Evolutionary conservation across 805 yeast species (phyloP).

Genomic region (Cyberlindnera misumaiensis): DNA sequence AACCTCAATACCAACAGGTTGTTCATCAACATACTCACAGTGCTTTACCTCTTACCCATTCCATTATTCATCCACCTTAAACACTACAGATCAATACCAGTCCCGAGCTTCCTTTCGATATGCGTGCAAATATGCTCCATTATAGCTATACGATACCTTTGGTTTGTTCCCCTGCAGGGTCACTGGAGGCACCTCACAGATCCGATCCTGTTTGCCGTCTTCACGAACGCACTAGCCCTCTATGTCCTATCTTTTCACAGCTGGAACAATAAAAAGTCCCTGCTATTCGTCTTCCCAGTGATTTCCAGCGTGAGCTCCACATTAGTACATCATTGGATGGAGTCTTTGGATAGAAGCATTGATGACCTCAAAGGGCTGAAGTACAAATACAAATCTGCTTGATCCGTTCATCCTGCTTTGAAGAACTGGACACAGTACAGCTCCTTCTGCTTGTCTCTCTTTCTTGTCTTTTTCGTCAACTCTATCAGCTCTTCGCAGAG

Average conservation of each 20-base stretch:
- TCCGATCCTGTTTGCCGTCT: slow-evolving; percentile 1
- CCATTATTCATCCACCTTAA: slow-evolving; percentile 11
- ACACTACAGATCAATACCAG: slow-evolving; percentile 6
- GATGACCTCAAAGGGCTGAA: slow-evolving; percentile 6
- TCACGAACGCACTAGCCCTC: slow-evolving; percentile 4
- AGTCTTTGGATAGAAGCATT: slow-evolving; percentile 4
- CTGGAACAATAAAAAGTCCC: neutral
- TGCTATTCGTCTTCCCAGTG: slow-evolving; percentile 7
- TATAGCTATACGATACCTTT: slow-evolving; percentile 7
- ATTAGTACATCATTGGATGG: slow-evolving; percentile 8
- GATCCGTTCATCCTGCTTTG: neutral
- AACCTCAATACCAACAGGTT: slow-evolving; percentile 7
- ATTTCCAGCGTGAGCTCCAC: slow-evolving; percentile 8
- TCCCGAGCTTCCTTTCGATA: slow-evolving; percentile 7
- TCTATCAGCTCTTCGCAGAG: neutral
- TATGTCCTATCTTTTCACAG: slow-evolving; percentile 4
- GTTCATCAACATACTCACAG: slow-evolving; percentile 14
- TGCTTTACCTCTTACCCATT: slow-evolving; percentile 13
- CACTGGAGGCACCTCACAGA: slow-evolving; percentile 1
- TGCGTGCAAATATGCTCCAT: slow-evolving; percentile 5
- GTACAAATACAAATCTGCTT: slow-evolving; percentile 15
- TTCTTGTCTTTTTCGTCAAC: neutral
- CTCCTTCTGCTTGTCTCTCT: neutral
- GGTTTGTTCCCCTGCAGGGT: slow-evolving; percentile 1
- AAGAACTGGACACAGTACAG: slow-evolving; percentile 2